phyloP scores from a whole-genome alignment of 1,284 basidiomycete species.

The Boletus hoseneyae region DNA sequence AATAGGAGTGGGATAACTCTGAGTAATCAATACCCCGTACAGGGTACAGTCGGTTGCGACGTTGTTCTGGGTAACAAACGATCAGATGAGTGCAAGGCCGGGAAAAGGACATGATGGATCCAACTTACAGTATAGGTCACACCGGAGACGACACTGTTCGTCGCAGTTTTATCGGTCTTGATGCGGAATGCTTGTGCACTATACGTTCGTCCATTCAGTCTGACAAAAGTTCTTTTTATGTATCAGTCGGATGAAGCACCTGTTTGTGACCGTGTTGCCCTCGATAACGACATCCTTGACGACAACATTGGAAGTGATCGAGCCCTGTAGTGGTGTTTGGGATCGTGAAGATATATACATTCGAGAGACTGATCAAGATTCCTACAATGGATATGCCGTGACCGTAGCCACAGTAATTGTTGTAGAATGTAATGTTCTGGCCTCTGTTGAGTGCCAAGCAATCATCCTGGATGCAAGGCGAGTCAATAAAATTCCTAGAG shows the following conservation, averaged over 20 bases:
- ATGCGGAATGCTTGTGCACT: constrained; percentile 47
- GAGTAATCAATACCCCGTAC: constrained; percentile 45
- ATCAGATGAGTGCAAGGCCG: not conserved
- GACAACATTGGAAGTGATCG: constrained; percentile 43
- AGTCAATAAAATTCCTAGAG: not conserved
- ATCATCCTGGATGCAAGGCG: constrained; percentile 45
- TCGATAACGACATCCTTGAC: constrained; percentile 47
- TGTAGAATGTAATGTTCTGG: constrained; percentile 49
- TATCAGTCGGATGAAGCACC: constrained; percentile 20
- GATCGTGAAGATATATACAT: not conserved
- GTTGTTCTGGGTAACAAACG: constrained; percentile 35
- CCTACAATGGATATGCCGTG: constrained; percentile 58
- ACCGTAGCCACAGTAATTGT: constrained; percentile 53
- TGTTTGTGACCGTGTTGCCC: constrained; percentile 47
- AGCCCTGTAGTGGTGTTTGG: constrained; percentile 44
- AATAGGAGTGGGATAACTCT: constrained; percentile 47
- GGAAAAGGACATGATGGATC: not conserved
- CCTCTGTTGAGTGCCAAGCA: constrained; percentile 62
- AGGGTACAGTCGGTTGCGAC: constrained; percentile 37
- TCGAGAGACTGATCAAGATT: not conserved
- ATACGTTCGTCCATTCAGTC: constrained; percentile 3
- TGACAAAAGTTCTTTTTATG: not conserved
- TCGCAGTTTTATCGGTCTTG: constrained; percentile 41
- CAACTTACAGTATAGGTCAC: constrained; percentile 38
- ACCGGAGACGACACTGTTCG: constrained; percentile 38